Evolutionary conservation across 768 basidiomycete genomes (phyloP), one percentile per base, ranked within the genome.

Genomic region (Pisolithus orientalis): DNA sequence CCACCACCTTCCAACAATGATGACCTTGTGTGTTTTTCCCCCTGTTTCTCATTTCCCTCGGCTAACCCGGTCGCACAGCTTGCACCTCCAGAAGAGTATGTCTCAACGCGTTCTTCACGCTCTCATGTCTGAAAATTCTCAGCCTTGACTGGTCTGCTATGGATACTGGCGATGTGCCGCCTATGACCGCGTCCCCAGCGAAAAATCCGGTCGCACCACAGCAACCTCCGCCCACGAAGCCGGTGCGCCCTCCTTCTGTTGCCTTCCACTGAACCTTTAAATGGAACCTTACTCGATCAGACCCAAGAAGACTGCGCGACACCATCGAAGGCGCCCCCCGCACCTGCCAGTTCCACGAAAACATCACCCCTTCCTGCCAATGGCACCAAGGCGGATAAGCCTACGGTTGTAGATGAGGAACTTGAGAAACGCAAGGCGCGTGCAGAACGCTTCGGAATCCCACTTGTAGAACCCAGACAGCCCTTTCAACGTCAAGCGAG

Each of bases 381-480:
- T 21, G n/a, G 39, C 5, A 45, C 51, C 2, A 27, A 54, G 3
- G 31, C 57, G 8, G 53, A 42, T 28, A 5, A 49, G 21, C 38
- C 54, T 11, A 27, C 56, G 9, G 40, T 57, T 47, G 8, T 62
- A 4, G 82, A 84, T 53, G 52, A 66, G 25, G 85, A 86, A 49
- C 65, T 74, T 9, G 82, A 78, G 57, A 83, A 75, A 59, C 80
- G 82, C 49, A 79, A 70, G 61, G 71, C 74, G 42, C 80, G 86
- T 40, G 85, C 85, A 5, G 82, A 73, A 14, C 80, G 86, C 17
- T 87, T 88, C 57, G 83, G 83, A 29, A 80, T 84, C n/a, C 77
- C 83, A 5, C 60, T 84, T 8, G 78, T 84, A 7, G 72, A 73
- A 47, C 73, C 77, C 27, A 52, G 62, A 6, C 54, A 64, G 44